phyloP scores from a whole-genome alignment of 441 rosid genomes.

The Populus hybrid region DNA sequence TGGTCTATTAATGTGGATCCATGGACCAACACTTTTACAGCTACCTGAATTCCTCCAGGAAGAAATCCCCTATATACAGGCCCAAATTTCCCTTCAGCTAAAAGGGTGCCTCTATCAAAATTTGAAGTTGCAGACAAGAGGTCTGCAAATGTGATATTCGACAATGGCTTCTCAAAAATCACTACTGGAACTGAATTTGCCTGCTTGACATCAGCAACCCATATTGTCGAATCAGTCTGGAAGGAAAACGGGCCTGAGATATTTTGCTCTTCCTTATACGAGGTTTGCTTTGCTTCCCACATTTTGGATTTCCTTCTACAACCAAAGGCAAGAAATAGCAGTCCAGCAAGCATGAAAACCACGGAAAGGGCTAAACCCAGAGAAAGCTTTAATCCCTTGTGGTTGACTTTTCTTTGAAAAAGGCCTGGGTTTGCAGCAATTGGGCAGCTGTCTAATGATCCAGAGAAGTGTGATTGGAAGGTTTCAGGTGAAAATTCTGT shows the following conservation, averaged over 20 bases:
- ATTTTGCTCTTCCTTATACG: slow-evolving; percentile 66
- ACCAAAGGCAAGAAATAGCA: slow-evolving; percentile 67
- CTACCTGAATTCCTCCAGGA: slow-evolving; percentile 90
- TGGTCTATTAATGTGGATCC: slow-evolving; percentile 85
- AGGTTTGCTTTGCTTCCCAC: slow-evolving; percentile 59
- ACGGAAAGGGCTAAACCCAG: slow-evolving; percentile 65
- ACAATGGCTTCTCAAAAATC: slow-evolving; percentile 86
- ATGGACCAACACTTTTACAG: slow-evolving; percentile 84
- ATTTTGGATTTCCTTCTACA: slow-evolving; percentile 50
- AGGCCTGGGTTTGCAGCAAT: slow-evolving; percentile 73
- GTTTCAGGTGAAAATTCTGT: slow-evolving; percentile 43
- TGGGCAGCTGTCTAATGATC: slow-evolving; percentile 69
- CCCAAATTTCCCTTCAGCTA: slow-evolving; percentile 94
- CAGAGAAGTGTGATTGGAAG: slow-evolving; percentile 51
- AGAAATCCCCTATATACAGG: slow-evolving; percentile 90
- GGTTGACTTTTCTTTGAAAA: slow-evolving; percentile 46
- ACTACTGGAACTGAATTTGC: slow-evolving; percentile 52
- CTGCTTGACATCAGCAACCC: slow-evolving; percentile 56
- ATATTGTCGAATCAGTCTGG: slow-evolving; percentile 84
- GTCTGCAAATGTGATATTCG: slow-evolving; percentile 80
- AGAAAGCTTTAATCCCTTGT: slow-evolving; percentile 56
- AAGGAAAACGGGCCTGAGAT: slow-evolving; percentile 85
- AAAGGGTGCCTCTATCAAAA: slow-evolving; percentile 81
- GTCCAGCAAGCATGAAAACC: slow-evolving; percentile 59
- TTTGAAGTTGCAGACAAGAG: slow-evolving; percentile 81